Conservation (phyloP, 2,329 filamentous ascomycete species). For the Arachnomyces sp. region DNA sequence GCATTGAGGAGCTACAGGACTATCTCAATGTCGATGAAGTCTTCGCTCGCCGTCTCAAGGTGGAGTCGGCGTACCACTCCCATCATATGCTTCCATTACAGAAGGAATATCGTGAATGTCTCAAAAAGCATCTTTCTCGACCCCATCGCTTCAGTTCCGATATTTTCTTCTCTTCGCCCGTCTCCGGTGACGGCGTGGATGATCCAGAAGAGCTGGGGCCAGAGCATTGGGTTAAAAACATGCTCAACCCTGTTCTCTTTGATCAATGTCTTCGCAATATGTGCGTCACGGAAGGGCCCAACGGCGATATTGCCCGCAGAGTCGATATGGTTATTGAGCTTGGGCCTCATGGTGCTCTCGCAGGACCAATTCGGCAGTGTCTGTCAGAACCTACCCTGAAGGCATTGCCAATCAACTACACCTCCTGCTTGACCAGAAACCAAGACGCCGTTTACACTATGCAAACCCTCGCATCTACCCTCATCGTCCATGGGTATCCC, state of each 20-base stretch:
- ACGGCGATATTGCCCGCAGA: not conserved
- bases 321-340: constrained; percentile 4
- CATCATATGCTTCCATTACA: not conserved
- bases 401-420: too few relatives aligned
- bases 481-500: too few relatives aligned
- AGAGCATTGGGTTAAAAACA: not conserved
- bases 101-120: constrained; percentile 1
- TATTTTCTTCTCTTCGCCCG: constrained; percentile 3
- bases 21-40: not conserved
- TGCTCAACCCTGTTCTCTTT: not conserved
- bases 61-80: constrained; percentile 8
- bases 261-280: not conserved
- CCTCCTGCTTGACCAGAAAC: too few relatives aligned
- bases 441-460: too few relatives aligned
- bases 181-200: constrained; percentile 2
- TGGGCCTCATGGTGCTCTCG: constrained; percentile 8
- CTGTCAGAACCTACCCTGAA: too few relatives aligned
- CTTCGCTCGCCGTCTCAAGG: constrained; percentile 8
- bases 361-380: constrained; percentile 3
- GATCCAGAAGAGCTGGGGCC: not conserved
- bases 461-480: too few relatives aligned
- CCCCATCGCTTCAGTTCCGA: too few relatives aligned
- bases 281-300: not conserved
- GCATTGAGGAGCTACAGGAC: not conserved
- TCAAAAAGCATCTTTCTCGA: constrained; percentile 9